Base-by-base conservation (phyloP, 805 yeast genomes). In the Lipomyces chichibuensis region DNA sequence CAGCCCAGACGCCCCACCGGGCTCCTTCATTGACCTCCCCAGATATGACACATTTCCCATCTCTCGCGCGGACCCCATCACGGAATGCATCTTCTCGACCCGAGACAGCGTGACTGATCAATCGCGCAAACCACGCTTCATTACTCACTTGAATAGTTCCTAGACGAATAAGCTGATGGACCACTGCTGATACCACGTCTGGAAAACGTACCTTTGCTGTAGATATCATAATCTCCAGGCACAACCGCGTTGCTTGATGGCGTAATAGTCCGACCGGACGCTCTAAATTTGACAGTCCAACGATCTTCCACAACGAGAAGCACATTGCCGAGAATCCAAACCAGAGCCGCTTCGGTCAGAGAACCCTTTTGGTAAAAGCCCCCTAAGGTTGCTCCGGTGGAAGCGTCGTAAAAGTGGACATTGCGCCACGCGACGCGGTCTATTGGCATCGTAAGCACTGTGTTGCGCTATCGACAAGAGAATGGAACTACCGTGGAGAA, bases 51-150 rank as follows among this genome's bases (percentile, higher is more conserved):
- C 55, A 52, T 52, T 52, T 52, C 13, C 32, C 55, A 32, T 52
- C 29, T 52, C 55, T 52, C 55, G 27, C 55, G 55, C 55, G 55
- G 53, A 49, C 53, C 53, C 53, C 53, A 49, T 49, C 53, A 8
- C 55, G 55, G 55, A 52, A 52, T 52, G 32, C 55, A 52, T 52
- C 55, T 17, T 52, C 55, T 52, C 55, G 55, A 52, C 55, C 55
- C 29, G 55, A 52, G 55, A 52, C 55, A 20, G 29, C 14, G 55
- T 20, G 32, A 52, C 55, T 52, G 55, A 52, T 52, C 55, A 52
- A 52, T 52, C 55, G 55, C 1, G 55, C 6, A 52, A 52, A 23
- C 55, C 55, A 52, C 29, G 55, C 55, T 52, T 52, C 55, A 20
- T 52, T 32, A 52, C 55, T 52, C 55, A 52, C 55, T 52, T 32